Conservation (phyloP, 2,329 filamentous ascomycete genomes). For the Penicillium aurantiogriseum region DNA sequence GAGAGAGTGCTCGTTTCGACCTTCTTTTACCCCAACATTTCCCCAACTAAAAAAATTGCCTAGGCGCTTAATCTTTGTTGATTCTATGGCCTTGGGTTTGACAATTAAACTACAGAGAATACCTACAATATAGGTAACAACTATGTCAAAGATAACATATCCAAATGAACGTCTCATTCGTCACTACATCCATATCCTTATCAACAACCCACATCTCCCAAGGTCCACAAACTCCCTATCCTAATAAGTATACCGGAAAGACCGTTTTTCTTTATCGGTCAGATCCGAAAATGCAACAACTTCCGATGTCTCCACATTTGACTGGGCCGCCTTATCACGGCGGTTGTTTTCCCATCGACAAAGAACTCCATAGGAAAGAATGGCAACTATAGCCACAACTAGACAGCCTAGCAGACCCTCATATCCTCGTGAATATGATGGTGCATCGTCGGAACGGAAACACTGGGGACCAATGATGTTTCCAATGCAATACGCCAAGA, state of each 20-base stretch:
- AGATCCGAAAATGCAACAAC: constrained; percentile 21
- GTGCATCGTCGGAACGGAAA: constrained; percentile 20
- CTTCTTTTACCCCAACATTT: not conserved
- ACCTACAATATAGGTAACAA: too few species aligned
- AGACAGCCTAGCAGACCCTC: constrained; percentile 21
- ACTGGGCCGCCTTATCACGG: constrained; percentile 15
- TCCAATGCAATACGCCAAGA: constrained; percentile 28
- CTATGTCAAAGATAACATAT: not conserved
- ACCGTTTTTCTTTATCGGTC: constrained; percentile 26
- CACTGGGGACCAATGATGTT: constrained; percentile 24
- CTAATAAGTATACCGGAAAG: constrained; percentile 26
- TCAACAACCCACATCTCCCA: not conserved
- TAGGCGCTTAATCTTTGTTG: not conserved
- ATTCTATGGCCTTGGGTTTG: not conserved
- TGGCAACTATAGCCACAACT: constrained; percentile 19
- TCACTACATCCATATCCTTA: not conserved
- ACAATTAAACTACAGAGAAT: too few species aligned
- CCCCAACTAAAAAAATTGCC: not conserved
- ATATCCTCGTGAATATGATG: constrained; percentile 23
- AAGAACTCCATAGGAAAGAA: constrained; percentile 22
- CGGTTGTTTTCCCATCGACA: constrained; percentile 23
- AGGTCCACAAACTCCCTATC: not conserved
- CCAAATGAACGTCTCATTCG: not conserved
- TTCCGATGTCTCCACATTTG: constrained; percentile 7
- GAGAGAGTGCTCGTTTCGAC: not conserved